Evolutionary conservation across 2,329 filamentous ascomycete genomes (phyloP), one percentile per base, ranked within the genome.

Genomic region (Lachnellula suecica): DNA sequence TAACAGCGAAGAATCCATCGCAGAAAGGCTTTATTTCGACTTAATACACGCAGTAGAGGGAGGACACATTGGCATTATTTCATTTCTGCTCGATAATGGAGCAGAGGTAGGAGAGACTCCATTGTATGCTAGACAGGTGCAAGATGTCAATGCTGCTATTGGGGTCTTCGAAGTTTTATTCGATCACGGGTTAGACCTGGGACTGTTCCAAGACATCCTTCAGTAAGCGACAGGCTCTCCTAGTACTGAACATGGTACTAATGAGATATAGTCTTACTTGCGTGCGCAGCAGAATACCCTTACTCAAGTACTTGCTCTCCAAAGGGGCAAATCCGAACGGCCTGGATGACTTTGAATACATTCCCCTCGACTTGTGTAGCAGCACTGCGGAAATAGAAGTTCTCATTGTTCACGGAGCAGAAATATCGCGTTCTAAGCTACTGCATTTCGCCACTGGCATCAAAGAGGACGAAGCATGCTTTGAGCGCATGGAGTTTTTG

Each of bases 251-350:
- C n/a, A 8, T 10, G 24, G 25, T 23, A 15, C 24, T 43, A 29
- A 43, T 20, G 6, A 2, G 13, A 10, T 9, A 29, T 19, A 50
- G 27, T n/a, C 8, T 31, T 8, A 31, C 15, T n/a, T 2, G 11
- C 1, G 27, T 20, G 5, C 24, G 15, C 4, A 17, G 27, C 4
- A 37, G 37, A n/a, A 7, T 20, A 4, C 8, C 29, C 3, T 27
- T 50, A 9, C 3, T 44, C n/a, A 22, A 27, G 23, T 50, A 34
- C 27, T 20, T 50, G 17, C 29, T 50, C 10, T 44, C 40, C 29
- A 44, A 42, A 19, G 40, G 47, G 9, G 47, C 27, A 15, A 29
- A 50, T 10, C 47, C 47, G 10, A 50, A 50, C 38, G 25, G 10
- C 4, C 4, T 19, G 6, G 19, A 29, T 34, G 2, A 6, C n/a